Evolutionary conservation across 371 early-diverging fungal genomes (phyloP), one percentile per base, ranked within the genome.

Genomic region (Aphelidium insulamus): DNA sequence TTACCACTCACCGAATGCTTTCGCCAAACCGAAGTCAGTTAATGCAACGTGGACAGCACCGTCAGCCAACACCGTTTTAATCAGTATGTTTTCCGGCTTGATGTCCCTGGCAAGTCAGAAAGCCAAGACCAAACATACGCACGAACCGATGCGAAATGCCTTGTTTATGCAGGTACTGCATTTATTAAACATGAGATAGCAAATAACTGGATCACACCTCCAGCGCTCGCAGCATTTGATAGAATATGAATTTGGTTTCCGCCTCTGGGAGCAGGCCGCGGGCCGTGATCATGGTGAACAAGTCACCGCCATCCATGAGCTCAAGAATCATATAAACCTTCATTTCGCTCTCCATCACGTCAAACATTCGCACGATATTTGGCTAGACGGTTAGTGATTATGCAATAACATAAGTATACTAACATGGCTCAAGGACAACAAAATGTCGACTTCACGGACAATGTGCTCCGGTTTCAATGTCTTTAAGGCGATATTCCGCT

Each of bases 1-100:
- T 21, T 37, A 30, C 18, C 40, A 39, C 24, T 46, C 40, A 4
- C 43, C 45, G 1, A 50, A 32, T 10, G 50, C 52, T 32, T 57
- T 51, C 22, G 69, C 69, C 60, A 68, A 58, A n/a, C 69, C 69
- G 43, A 68, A 68, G 34, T 68, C 69, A 0, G 60, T 54, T 21
- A 68, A 38, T 39, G 63, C 33, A 16, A n/a, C n/a, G n/a, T n/a
- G n/a, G n/a, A n/a, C n/a, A n/a, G n/a, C n/a, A n/a, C n/a, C n/a
- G n/a, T n/a, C n/a, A n/a, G n/a, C n/a, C n/a, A n/a, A n/a, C n/a
- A n/a, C n/a, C 10, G 40, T 36, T 5, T 44, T 41, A 24, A 69
- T 31, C 24, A 68, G 39, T 26, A 65, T 37, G 41, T 68, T 68
- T 34, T 68, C 69, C 4, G 69, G 69, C 44, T 68, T 68, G 26